Conservation (phyloP, 2,329 filamentous ascomycete genomes). For the Bertia moriformis region DNA sequence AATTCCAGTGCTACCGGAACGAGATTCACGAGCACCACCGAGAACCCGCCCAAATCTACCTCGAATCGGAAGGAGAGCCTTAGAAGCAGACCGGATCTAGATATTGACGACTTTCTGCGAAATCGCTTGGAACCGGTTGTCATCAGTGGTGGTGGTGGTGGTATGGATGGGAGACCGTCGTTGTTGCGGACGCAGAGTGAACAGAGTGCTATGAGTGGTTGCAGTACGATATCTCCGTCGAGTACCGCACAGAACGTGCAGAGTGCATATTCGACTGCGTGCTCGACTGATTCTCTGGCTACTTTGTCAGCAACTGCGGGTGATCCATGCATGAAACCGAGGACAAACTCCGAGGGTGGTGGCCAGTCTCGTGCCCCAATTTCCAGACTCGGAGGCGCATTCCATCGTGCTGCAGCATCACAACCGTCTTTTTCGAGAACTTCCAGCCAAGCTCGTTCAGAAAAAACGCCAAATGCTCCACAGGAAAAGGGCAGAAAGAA, state of each 20-base stretch:
- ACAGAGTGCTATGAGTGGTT: constrained; percentile 18
- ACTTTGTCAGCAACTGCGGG: constrained; percentile 2
- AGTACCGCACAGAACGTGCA: constrained; percentile 5
- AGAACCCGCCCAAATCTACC: constrained; percentile 16
- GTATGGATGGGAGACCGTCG: constrained; percentile 13
- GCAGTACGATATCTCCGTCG: constrained; percentile 14
- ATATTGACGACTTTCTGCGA: constrained; percentile 29
- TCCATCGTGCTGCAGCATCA: background rate
- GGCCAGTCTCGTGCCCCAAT: background rate
- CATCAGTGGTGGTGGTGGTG: constrained; percentile 23
- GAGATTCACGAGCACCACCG: constrained; percentile 21
- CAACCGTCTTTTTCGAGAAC: no score
- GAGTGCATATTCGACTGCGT: constrained; percentile 10
- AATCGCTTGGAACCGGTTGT: constrained; percentile 30
- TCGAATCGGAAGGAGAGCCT: constrained; percentile 22
- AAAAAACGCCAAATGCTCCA: background rate
- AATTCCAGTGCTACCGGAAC: constrained; percentile 14
- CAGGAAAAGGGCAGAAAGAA: background rate
- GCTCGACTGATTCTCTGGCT: constrained; percentile 16
- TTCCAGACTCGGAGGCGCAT: background rate
- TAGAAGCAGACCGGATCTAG: constrained; percentile 20
- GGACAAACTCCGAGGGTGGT: no score
- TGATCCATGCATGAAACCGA: no score
- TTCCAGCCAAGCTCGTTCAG: background rate
- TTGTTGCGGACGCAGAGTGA: constrained; percentile 21